phyloP scores from a whole-genome alignment of 805 yeast genomes.

The Pichia occidentalis region DNA sequence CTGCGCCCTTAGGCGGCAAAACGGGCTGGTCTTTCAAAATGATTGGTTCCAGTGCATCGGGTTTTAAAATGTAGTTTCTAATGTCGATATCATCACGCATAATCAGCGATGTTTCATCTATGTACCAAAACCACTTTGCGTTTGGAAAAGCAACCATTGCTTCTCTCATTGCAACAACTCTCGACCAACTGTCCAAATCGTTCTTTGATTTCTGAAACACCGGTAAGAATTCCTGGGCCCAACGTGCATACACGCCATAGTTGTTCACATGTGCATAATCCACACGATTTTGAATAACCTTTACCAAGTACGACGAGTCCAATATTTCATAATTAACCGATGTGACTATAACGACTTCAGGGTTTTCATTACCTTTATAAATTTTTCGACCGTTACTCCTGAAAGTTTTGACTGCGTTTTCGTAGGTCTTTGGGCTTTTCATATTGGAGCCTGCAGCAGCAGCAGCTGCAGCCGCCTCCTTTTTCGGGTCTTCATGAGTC shows the following conservation, averaged over 20 bases:
- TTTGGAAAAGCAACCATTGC: constrained; percentile 93
- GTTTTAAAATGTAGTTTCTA: constrained; percentile 50
- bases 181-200: constrained; percentile 51
- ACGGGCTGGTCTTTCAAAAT: constrained; percentile 68
- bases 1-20: constrained; percentile 58
- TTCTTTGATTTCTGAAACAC: constrained; percentile 40
- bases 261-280: constrained; percentile 79
- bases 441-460: constrained; percentile 44
- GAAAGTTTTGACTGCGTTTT: constrained; percentile 48
- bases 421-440: constrained; percentile 30
- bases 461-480: constrained; percentile 26
- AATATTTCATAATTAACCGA: constrained; percentile 69
- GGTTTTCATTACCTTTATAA: constrained; percentile 38
- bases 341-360: constrained; percentile 71
- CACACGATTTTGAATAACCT: constrained; percentile 76
- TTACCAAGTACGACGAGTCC: constrained; percentile 51
- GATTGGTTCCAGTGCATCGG: constrained; percentile 54
- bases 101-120: constrained; percentile 72
- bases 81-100: constrained; percentile 64
- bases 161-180: constrained; percentile 60
- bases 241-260: constrained; percentile 79
- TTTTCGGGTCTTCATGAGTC: constrained; percentile 39
- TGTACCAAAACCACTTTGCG: constrained; percentile 85
- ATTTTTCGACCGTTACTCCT: constrained; percentile 60
- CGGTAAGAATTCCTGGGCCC: constrained; percentile 79